Conservation (phyloP, 495 filamentous ascomycete genomes). For the Trichoderma gamsii region DNA sequence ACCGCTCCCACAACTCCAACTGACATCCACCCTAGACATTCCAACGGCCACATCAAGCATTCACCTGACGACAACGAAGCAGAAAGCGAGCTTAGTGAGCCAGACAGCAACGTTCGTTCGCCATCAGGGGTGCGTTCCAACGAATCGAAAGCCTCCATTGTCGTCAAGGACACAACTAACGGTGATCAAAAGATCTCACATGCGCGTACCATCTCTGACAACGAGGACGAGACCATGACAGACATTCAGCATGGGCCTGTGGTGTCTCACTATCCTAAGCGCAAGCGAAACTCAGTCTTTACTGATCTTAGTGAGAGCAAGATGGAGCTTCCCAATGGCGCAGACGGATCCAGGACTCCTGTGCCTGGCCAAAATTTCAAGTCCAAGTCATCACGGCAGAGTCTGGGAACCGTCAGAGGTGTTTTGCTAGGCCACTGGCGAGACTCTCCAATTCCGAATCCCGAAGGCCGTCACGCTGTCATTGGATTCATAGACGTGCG, state of each 20-base stretch:
- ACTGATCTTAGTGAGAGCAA: constrained; percentile 34
- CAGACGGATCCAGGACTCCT: background rate
- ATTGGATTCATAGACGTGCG: constrained; percentile 50
- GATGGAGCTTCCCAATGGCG: constrained; percentile 19
- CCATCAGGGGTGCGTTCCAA: constrained; percentile 7
- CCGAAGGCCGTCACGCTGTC: constrained; percentile 42
- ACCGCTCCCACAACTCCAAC: background rate
- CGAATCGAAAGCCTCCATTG: constrained; percentile 38
- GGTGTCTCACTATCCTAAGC: constrained; percentile 36
- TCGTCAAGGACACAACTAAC: constrained; percentile 38
- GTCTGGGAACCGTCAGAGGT: constrained; percentile 33
- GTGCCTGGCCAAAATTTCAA: constrained; percentile 21
- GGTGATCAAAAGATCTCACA: constrained; percentile 25
- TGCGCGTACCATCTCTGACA: constrained; percentile 23
- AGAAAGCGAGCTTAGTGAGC: constrained; percentile 23
- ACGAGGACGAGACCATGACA: constrained; percentile 33
- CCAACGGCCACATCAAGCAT: constrained; percentile 7
- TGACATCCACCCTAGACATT: background rate
- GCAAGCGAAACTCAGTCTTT: constrained; percentile 42
- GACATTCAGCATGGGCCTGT: constrained; percentile 31
- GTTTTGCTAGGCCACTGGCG: constrained; percentile 49
- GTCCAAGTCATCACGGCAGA: constrained; percentile 23
- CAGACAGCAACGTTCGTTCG: constrained; percentile 8
- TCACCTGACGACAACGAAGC: constrained; percentile 19
- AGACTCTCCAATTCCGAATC: constrained; percentile 39